phyloP scores from a whole-genome alignment of 2,329 filamentous ascomycete genomes.

The Myriosclerotinia scirpicola region DNA sequence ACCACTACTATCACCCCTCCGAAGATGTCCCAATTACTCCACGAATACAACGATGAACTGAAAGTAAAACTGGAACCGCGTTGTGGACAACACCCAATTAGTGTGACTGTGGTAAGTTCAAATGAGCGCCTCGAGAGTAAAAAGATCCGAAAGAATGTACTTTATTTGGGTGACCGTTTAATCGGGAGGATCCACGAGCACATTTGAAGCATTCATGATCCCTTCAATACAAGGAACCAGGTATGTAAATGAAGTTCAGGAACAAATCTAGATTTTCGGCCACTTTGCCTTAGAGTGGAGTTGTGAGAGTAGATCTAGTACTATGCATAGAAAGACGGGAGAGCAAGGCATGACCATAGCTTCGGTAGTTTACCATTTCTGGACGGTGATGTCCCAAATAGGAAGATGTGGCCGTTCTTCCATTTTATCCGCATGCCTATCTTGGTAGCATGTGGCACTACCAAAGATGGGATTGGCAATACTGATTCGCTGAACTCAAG shows the following conservation, averaged over 20 bases:
- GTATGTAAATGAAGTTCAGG: constrained; percentile 11
- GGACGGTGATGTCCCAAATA: not conserved
- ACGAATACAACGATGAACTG: not conserved
- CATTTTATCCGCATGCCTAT: not conserved
- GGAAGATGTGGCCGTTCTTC: not conserved
- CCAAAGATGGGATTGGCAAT: not conserved
- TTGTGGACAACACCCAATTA: not conserved
- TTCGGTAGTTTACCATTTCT: not conserved
- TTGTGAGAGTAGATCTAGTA: constrained; percentile 6
- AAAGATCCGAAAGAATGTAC: not conserved
- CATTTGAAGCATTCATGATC: constrained; percentile 15
- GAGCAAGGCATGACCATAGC: constrained; percentile 8
- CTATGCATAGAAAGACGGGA: constrained; percentile 12
- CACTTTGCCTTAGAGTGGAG: constrained; percentile 8
- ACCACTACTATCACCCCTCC: not conserved
- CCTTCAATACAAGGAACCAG: constrained; percentile 1
- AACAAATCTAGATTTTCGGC: constrained; percentile 8
- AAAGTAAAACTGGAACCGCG: constrained; percentile 1
- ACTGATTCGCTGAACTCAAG: constrained; percentile 10
- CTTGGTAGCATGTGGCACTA: not conserved
- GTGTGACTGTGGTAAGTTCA: not conserved
- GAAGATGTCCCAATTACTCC: constrained; percentile 2
- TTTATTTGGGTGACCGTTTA: constrained; percentile 6
- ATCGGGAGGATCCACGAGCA: not conserved
- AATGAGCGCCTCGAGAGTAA: not conserved